phyloP scores from a whole-genome alignment of 805 yeast genomes.

The Cyberlindnera veronae region DNA sequence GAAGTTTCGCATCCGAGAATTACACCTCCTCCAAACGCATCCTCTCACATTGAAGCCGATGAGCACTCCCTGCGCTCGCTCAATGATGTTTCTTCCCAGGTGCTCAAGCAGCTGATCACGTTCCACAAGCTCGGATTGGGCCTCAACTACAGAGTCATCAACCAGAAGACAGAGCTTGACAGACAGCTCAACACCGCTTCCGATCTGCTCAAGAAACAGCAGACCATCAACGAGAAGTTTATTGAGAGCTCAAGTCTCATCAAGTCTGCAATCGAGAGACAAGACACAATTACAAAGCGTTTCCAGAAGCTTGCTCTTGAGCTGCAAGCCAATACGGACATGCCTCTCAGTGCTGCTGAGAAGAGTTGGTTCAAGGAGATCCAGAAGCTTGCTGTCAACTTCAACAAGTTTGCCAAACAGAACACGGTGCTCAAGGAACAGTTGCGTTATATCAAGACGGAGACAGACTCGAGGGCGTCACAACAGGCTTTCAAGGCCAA shows the following conservation, averaged over 20 bases:
- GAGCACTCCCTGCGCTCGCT: slow-evolving; percentile 19
- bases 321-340: slow-evolving; percentile 24
- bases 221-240: slow-evolving; percentile 14
- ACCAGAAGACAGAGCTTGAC: slow-evolving; percentile 40
- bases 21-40: slow-evolving; percentile 6
- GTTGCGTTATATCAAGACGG: slow-evolving; percentile 27
- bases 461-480: slow-evolving; percentile 20
- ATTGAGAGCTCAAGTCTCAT: slow-evolving; percentile 16
- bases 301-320: slow-evolving; percentile 28
- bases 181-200: slow-evolving; percentile 35
- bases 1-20: slow-evolving; percentile 2
- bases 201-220: slow-evolving; percentile 22
- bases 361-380: slow-evolving; percentile 45
- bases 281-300: slow-evolving; percentile 32
- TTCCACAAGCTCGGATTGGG: slow-evolving; percentile 34
- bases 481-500: slow-evolving; percentile 11
- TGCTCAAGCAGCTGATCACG: slow-evolving; percentile 9
- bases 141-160: slow-evolving; percentile 33
- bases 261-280: slow-evolving; percentile 28
- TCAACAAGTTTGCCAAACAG: slow-evolving; percentile 31
- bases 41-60: slow-evolving; percentile 5
- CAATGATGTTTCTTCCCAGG: slow-evolving; percentile 23
- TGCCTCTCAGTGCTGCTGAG: slow-evolving; percentile 39
- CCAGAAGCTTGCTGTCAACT: slow-evolving; percentile 28
- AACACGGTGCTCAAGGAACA: slow-evolving; percentile 28